Evolutionary conservation across 2,329 filamentous ascomycete species (phyloP), one percentile per base, ranked within the genome.

Genomic region (Stagonosporopsis tanaceti): DNA sequence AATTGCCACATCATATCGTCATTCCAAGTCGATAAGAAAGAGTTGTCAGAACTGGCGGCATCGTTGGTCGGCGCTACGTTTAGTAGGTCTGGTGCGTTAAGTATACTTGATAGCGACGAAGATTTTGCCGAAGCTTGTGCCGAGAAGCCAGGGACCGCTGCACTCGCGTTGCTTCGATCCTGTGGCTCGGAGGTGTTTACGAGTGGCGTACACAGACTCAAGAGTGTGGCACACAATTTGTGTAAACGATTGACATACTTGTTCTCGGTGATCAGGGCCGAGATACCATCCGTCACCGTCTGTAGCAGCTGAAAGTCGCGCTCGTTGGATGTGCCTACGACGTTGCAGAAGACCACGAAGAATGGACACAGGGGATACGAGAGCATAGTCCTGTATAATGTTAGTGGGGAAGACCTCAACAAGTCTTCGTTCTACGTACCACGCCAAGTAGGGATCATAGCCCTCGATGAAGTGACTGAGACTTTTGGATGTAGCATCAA

Each of bases 341-440:
- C 71, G 39, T 75, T 74, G 61, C 73, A 75, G 50, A 75, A 75
- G 25, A 75, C 65, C 14, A 75, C 71, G 50, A 73, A 75, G 61
- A 74, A 75, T 1, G 73, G 72, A 30, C 66, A 70, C 2, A 75
- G 59, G 5, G 73, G 70, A 38, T 73, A 73, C 9, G 71, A 74
- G 11, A 75, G 67, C 42, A 74, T 68, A 1, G 68, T 73, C 73
- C 73, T 74, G 14, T 0, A 8, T 3, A 1, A 5, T 8, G 9
- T 72, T 39, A 71, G 62, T 47, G 28, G 34, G 6, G 20, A 3
- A 7, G 6, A 24, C 22, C 9, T 12, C 20, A 12, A 20, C 3
- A 14, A 8, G 1, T 22, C 15, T 15, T 12, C 38, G 15, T 22
- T 34, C 2, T 39, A 25, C 65, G 47, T 60, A 74, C 67, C 69